A percentile compares a stretch with the other conserved stretches of the same genome.
phyloP scores from a whole-genome alignment of 768 basidiomycete genomes.

The Ephemerocybe angulata region DNA sequence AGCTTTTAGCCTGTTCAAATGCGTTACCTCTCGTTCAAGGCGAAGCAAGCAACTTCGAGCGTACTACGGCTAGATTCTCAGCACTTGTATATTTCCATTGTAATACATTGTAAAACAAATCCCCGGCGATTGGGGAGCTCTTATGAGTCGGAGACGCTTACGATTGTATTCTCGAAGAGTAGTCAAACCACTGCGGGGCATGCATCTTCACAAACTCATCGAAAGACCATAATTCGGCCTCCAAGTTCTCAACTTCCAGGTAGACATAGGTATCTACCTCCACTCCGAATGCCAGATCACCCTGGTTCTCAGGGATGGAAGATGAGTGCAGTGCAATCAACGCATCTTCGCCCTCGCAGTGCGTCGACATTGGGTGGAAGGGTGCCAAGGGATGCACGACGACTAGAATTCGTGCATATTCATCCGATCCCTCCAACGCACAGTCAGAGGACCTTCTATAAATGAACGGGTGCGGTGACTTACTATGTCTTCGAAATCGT shows the following conservation, averaged over 20 bases:
- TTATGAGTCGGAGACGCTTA: too few species aligned
- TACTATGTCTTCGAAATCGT: constrained; percentile 80
- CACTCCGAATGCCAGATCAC: constrained; percentile 32
- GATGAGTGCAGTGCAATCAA: constrained; percentile 43
- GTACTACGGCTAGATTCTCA: neutral
- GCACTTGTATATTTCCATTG: neutral
- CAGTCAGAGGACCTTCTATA: constrained; percentile 14
- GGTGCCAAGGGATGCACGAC: constrained; percentile 53
- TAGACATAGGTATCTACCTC: constrained; percentile 74
- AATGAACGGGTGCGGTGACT: neutral
- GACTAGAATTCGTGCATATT: constrained; percentile 62
- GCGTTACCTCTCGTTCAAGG: too few species aligned
- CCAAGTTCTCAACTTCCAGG: constrained; percentile 41
- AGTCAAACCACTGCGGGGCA: constrained; percentile 65
- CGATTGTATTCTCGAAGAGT: neutral
- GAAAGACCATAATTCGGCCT: constrained; percentile 72
- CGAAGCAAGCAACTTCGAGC: too few species aligned
- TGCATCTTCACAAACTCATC: constrained; percentile 74
- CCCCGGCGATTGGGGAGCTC: too few species aligned
- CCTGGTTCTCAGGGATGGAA: constrained; percentile 33
- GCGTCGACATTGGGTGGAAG: constrained; percentile 28
- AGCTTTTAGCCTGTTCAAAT: too few species aligned
- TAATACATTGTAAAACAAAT: too few species aligned
- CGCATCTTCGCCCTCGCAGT: constrained; percentile 13
- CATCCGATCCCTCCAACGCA: constrained; percentile 38